Evolutionary conservation across 2,329 filamentous ascomycete genomes (phyloP), one percentile per base, ranked within the genome.

Genomic region (Fusarium piperis): DNA sequence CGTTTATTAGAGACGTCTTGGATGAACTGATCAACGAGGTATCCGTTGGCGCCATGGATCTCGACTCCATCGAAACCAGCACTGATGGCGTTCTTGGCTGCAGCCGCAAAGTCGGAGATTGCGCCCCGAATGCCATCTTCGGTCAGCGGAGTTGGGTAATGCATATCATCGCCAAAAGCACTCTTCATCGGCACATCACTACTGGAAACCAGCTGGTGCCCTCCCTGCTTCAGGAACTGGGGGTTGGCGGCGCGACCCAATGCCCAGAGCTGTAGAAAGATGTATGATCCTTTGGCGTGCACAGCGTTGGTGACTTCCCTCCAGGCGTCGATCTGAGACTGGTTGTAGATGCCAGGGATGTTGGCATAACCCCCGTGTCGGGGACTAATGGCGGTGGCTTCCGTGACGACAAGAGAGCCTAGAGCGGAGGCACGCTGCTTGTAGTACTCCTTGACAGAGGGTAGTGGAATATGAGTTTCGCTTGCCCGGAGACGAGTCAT

Each of bases 1-100:
- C 44, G 44, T 51, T 30, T 26, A 12, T 6, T 83, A 84, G 64
- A 71, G 71, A 33, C 82, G 16, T 59, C 38, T 28, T 59, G 56
- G 10, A 46, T 33, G 18, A 59, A 59, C 28, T 59, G 56, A 9
- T 59, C 56, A 13, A 33, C 20, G 2, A 59, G 56, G n/a, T 46
- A 59, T 18, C 56, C 56, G n/a, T 59, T 59, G n/a, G 56, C 56
- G 9, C 56, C 56, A 20, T 59, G 56, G 9, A 59, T 44, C 38
- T 59, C 38, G 6, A 41, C 38, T 41, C 38, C 38, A 13, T 41
- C 38, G 38, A 41, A 41, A 15, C 38, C 38, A 33, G 56, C 56
- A 13, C 23, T 39, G 3, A 59, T 59, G 36, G 56, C 56, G 13
- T 59, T 44, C 16, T 15, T 59, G 2, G 56, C 56, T 20, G 56